Conservation (phyloP, 2,329 filamentous ascomycete species). For the Magnaporthiopsis incrustans region DNA sequence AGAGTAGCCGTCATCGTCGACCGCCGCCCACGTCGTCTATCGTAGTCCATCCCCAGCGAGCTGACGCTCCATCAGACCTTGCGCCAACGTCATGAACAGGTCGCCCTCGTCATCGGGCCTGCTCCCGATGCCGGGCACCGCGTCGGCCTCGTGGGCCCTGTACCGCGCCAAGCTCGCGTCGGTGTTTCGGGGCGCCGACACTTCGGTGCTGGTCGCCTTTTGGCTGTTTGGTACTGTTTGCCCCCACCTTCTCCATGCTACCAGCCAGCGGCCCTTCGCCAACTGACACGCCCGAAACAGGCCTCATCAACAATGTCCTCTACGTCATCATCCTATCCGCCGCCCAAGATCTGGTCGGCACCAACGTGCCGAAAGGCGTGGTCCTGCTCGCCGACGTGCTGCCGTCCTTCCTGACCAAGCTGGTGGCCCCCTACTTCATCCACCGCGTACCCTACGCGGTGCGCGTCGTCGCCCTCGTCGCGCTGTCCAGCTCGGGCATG, state of each 20-base stretch:
- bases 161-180: slow-evolving; percentile 59
- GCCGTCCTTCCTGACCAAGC: slow-evolving; percentile 81
- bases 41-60: too few relatives aligned
- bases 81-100: slow-evolving; percentile 19
- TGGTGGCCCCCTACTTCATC: slow-evolving; percentile 89
- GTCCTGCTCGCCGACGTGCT: slow-evolving; percentile 90
- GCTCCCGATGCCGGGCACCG: slow-evolving; percentile 49
- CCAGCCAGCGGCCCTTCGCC: neutral
- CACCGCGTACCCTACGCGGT: slow-evolving; percentile 73
- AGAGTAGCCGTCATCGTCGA: too few relatives aligned
- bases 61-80: too few relatives aligned
- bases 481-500: slow-evolving; percentile 77
- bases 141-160: slow-evolving; percentile 62
- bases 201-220: slow-evolving; percentile 69
- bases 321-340: slow-evolving; percentile 96
- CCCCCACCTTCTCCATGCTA: neutral
- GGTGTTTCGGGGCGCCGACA: slow-evolving; percentile 60
- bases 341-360: slow-evolving; percentile 89
- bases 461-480: slow-evolving; percentile 67
- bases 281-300: slow-evolving; percentile 31
- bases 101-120: slow-evolving; percentile 36
- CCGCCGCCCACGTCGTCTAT: too few relatives aligned
- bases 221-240: slow-evolving; percentile 76
- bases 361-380: slow-evolving; percentile 76
- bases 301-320: slow-evolving; percentile 92